phyloP scores from a whole-genome alignment of 2,329 filamentous ascomycete species.

The Penicillium sp. region DNA sequence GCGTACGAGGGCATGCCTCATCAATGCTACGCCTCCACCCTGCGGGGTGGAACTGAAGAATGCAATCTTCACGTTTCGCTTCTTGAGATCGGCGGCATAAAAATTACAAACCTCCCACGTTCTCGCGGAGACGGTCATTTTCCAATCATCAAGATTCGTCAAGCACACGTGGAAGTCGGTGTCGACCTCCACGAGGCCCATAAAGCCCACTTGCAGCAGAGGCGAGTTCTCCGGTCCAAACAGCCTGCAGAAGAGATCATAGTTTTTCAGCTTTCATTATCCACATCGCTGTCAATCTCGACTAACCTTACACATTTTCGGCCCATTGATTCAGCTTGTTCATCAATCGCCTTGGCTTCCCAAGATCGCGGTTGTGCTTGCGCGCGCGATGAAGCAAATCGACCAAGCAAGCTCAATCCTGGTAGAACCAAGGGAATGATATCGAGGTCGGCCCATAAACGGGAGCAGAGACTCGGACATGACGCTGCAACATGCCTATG shows the following conservation, averaged over 20 bases:
- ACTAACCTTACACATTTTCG: slow-evolving; percentile 73
- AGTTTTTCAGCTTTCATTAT: slow-evolving; percentile 13
- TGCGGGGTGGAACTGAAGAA: slow-evolving; percentile 82
- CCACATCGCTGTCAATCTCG: neutral
- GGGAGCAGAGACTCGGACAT: slow-evolving; percentile 68
- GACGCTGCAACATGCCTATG: slow-evolving; percentile 61
- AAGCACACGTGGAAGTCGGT: slow-evolving; percentile 66
- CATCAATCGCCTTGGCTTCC: slow-evolving; percentile 67
- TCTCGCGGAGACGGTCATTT: slow-evolving; percentile 60
- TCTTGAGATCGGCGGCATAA: slow-evolving; percentile 65
- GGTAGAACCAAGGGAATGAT: slow-evolving; percentile 71
- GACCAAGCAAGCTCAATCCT: slow-evolving; percentile 28
- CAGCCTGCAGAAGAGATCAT: slow-evolving; percentile 50
- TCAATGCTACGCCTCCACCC: slow-evolving; percentile 79
- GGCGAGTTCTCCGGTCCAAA: slow-evolving; percentile 75
- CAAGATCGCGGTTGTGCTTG: slow-evolving; percentile 43
- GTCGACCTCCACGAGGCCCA: slow-evolving; percentile 72
- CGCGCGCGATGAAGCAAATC: slow-evolving; percentile 5
- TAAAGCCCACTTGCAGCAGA: slow-evolving; percentile 66
- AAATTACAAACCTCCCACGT: slow-evolving; percentile 70
- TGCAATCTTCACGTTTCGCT: slow-evolving; percentile 68
- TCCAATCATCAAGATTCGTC: slow-evolving; percentile 60
- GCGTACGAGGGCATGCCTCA: slow-evolving; percentile 77
- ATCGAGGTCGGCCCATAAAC: slow-evolving; percentile 76
- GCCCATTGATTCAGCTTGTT: slow-evolving; percentile 80